Evolutionary conservation across 2,329 filamentous ascomycete species (phyloP).

Genomic region (Xylaria sp.): DNA sequence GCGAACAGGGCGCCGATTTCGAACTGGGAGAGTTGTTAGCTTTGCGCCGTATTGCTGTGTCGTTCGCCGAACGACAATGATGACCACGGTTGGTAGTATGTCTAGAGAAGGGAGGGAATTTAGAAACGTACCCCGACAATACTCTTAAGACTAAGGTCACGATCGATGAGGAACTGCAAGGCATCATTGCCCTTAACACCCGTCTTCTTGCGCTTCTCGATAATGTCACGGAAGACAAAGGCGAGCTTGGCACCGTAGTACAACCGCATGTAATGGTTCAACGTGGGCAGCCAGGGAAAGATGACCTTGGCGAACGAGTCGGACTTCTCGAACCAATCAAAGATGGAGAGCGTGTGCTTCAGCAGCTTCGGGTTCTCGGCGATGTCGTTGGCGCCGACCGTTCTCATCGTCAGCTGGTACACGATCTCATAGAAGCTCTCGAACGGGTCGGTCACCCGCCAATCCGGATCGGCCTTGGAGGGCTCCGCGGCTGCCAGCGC

Average conservation of each 20-base stretch:
- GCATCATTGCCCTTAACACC: conserved; percentile 54
- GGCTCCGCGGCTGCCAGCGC: conserved; percentile 40
- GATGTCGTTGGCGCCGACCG: conserved; percentile 59
- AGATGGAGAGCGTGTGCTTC: conserved; percentile 50
- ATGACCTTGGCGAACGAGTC: conserved; percentile 54
- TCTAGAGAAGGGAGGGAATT: not conserved
- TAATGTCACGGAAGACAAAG: conserved; percentile 53
- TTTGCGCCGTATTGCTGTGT: not conserved
- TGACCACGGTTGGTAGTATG: not conserved
- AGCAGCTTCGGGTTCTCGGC: conserved; percentile 52
- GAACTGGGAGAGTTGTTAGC: conserved; percentile 45
- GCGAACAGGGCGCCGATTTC: conserved; percentile 61
- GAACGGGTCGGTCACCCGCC: conserved; percentile 56
- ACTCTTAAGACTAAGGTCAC: conserved; percentile 50
- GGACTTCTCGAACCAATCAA: conserved; percentile 52
- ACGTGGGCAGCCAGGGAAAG: conserved; percentile 58
- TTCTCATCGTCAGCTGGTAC: conserved; percentile 63
- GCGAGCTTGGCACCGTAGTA: conserved; percentile 55
- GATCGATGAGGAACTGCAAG: conserved; percentile 59
- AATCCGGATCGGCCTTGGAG: conserved; percentile 29
- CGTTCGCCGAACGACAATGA: not conserved
- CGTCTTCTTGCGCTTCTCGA: conserved; percentile 50
- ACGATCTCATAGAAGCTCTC: conserved; percentile 58
- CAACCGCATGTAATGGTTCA: conserved; percentile 49
- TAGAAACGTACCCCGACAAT: conserved; percentile 48